Evolutionary conservation across 768 basidiomycete genomes (phyloP), one percentile per base, ranked within the genome.

Genomic region (Coprinopsis marcescibilis): DNA sequence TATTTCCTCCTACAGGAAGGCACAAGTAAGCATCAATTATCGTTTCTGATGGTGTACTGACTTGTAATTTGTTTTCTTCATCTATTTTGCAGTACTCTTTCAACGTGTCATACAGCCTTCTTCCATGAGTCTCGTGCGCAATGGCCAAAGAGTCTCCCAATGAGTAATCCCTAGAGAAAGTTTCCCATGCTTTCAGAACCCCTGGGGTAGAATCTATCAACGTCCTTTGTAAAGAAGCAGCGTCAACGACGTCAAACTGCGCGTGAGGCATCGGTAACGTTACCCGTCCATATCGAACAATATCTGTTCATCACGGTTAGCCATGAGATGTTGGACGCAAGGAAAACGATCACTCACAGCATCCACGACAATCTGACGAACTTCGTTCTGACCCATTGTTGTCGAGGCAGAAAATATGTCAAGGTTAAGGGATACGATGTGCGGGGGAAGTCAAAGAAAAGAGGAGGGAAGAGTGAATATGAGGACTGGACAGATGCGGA

Each of bases 141-240:
- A 82, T 65, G 11, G 58, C 56, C 13, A 63, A 52, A 30, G 69
- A 66, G 52, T 75, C 73, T 1, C 75, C 74, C 24, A 82, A 68
- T 55, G 65, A 60, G 52, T 89, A 89, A 48, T 85, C 74, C 33
- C 65, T 68, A 32, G 75, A 71, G 59, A 89, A 92, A 36, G 67
- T 77, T 41, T 76, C 68, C 90, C 90, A 93, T 6, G 87, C 84
- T 49, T 75, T 75, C 42, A 80, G 53, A n/a, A 91, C 84, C 3
- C 89, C 90, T 1, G 86, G 86, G 3, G 89, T 91, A 2, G 88
- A 89, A 65, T 91, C 88, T 57, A 85, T 77, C 49, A 85, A 72
- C 4, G 84, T 88, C 33, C 84, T 86, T 57, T 38, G 43, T 46
- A 43, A 35, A 26, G 34, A 8, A 17, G 43, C 32, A 20, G 12